A percentile compares a stretch with the other conserved stretches of the same genome.
These are phyloP conservation scores for Rhodotorula sp. DNA, from an alignment of 1,284 basidiomycete genomes.

Conservation along the genomic window DNA sequence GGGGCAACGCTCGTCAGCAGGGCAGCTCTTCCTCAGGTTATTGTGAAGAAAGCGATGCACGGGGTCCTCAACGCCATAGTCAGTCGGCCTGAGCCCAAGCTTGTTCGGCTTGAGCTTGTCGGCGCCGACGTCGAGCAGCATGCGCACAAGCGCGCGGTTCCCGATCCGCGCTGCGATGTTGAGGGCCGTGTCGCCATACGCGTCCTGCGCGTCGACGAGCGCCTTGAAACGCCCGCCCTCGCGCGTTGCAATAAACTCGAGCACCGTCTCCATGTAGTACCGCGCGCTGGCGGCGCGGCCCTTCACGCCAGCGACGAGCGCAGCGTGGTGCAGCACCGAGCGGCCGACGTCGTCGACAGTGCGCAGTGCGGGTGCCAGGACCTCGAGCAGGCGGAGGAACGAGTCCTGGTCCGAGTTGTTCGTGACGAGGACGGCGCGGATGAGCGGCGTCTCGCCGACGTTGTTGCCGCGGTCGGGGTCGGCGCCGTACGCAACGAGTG, in stretches of 20 bases:
- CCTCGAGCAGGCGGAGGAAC: slow-evolving; percentile 61
- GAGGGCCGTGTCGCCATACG: slow-evolving; percentile 93
- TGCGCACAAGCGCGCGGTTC: slow-evolving; percentile 81
- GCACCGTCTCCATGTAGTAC: slow-evolving; percentile 89
- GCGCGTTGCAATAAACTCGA: slow-evolving; percentile 59
- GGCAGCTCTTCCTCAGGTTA: too few relatives aligned
- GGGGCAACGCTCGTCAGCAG: slow-evolving; percentile 52
- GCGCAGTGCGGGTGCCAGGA: slow-evolving; percentile 71
- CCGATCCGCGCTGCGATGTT: slow-evolving; percentile 94
- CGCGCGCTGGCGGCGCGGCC: slow-evolving; percentile 80
- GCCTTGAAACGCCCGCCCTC: slow-evolving; percentile 64
- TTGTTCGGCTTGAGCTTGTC: slow-evolving; percentile 91
- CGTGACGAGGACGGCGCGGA: slow-evolving; percentile 86
- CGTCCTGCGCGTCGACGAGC: slow-evolving; percentile 88
- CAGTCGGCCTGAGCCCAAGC: slow-evolving; percentile 84
- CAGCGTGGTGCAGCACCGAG: slow-evolving; percentile 91
- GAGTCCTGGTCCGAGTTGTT: slow-evolving; percentile 75
- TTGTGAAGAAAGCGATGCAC: slow-evolving; percentile 3
- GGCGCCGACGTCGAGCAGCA: slow-evolving; percentile 88
- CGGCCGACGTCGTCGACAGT: slow-evolving; percentile 89
- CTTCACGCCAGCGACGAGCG: slow-evolving; percentile 84
- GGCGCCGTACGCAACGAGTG: slow-evolving; percentile 73
- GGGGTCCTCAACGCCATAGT: slow-evolving; percentile 89
- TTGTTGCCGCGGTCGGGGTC: slow-evolving; percentile 89
- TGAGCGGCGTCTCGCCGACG: slow-evolving; percentile 90